These are phyloP conservation scores for Conticribra guillardii DNA, from an alignment of 108 stramenopile genomes.

Conservation along the genomic window DNA sequence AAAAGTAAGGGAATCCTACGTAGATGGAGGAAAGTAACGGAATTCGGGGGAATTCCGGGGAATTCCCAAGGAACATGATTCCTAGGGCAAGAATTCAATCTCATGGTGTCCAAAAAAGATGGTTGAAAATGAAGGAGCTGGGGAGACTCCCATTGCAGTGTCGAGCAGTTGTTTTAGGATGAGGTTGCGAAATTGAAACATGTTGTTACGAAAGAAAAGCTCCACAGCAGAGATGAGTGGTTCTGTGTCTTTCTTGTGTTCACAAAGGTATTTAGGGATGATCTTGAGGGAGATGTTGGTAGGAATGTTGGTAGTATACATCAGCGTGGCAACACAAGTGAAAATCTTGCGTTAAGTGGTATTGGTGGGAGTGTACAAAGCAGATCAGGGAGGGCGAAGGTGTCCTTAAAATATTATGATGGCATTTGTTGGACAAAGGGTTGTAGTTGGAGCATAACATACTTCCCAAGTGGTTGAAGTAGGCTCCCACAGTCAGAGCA, in stretches of 20 bases:
- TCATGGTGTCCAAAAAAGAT: slow-evolving; percentile 32
- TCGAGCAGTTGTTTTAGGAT: slow-evolving; percentile 22
- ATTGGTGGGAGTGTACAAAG: too few species aligned
- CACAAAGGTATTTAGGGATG: slow-evolving; percentile 2
- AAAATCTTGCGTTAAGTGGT: slow-evolving; percentile 16
- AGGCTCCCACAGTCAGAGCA: too few species aligned
- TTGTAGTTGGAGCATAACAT: too few species aligned
- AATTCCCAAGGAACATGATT: too few species aligned
- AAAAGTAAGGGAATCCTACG: too few species aligned
- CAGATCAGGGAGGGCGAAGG: too few species aligned
- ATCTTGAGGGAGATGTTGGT: slow-evolving; percentile 1
- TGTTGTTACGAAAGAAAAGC: slow-evolving; percentile 18
- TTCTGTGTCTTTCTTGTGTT: slow-evolving; percentile 2
- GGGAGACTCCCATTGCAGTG: slow-evolving; percentile 34
- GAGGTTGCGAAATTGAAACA: slow-evolving; percentile 26
- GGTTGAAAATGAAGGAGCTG: slow-evolving; percentile 23
- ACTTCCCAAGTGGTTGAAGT: too few species aligned
- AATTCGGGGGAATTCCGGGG: too few species aligned
- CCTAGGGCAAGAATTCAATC: background rate
- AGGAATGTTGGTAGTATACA: slow-evolving; percentile 44
- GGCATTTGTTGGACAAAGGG: too few species aligned
- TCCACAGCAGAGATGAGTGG: slow-evolving; percentile 27
- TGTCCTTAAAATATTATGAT: too few species aligned
- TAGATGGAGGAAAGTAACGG: too few species aligned
- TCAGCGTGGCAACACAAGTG: slow-evolving; percentile 24